Evolutionary conservation across 352 stramenopile species (phyloP).

Genomic region (Pythium folliculosum): DNA sequence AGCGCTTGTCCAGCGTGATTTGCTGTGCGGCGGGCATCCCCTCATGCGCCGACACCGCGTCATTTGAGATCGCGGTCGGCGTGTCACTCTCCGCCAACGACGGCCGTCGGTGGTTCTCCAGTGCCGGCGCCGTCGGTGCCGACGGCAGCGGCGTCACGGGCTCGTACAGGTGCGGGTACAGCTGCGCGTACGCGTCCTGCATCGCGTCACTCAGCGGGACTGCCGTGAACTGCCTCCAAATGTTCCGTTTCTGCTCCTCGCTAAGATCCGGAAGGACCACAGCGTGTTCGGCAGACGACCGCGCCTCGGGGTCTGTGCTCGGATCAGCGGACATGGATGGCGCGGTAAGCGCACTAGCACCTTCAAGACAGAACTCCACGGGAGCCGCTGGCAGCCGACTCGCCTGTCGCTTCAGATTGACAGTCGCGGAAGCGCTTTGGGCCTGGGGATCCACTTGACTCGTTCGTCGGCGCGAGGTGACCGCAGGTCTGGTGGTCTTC

Average conservation of each 20-base stretch:
- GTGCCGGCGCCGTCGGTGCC: not conserved
- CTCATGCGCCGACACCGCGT: not conserved
- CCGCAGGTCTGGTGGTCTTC: not conserved
- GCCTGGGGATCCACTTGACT: not conserved
- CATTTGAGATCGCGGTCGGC: not conserved
- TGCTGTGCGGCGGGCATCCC: slow-evolving; percentile 12
- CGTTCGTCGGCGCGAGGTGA: slow-evolving; percentile 2
- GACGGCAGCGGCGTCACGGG: slow-evolving; percentile 4
- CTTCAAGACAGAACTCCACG: slow-evolving; percentile 19
- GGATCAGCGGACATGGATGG: not conserved
- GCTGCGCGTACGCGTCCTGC: slow-evolving; percentile 58
- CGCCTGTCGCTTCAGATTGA: not conserved
- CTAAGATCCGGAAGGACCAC: slow-evolving; percentile 25
- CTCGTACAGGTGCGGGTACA: slow-evolving; percentile 57
- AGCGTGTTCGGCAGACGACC: not conserved
- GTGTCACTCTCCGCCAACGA: not conserved
- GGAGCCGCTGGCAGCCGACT: not conserved
- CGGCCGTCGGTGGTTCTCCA: not conserved
- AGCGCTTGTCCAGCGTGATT: slow-evolving; percentile 44
- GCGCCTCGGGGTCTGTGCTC: not conserved
- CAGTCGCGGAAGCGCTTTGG: not conserved
- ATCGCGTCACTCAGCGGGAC: slow-evolving; percentile 40
- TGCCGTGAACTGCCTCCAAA: slow-evolving; percentile 49
- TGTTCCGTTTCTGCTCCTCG: slow-evolving; percentile 35
- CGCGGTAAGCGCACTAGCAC: not conserved